Percentiles rank a stretch among this genome's conserved stretches.
Evolutionary conservation across 306 rosid genomes (phyloP).

Genomic region (Acacia acuminata): DNA sequence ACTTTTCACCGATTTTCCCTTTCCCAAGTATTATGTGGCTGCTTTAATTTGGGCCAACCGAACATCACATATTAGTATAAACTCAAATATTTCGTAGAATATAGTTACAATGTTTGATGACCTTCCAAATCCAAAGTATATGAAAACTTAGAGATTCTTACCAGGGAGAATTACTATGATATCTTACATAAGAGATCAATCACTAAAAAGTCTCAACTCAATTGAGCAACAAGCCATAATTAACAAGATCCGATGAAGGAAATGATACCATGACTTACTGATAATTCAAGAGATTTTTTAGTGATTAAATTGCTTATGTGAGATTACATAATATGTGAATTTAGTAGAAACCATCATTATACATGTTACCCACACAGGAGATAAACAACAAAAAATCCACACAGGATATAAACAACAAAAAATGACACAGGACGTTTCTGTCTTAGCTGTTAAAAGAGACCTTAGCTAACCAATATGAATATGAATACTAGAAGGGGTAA

Average conservation of each 20-base stretch:
- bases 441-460: background rate
- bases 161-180: too few species aligned
- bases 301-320: too few species aligned
- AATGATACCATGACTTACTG: too few species aligned
- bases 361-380: background rate
- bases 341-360: background rate
- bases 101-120: background rate
- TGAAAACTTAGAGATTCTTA: background rate
- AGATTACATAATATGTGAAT: background rate
- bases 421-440: background rate
- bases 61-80: background rate
- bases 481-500: background rate
- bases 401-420: slow-evolving; percentile 1
- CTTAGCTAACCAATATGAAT: background rate
- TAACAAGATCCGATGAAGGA: too few species aligned
- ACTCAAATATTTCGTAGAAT: background rate
- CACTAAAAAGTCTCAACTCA: too few species aligned
- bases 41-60: background rate
- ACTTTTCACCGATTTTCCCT: too few species aligned
- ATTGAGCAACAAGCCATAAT: too few species aligned
- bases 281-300: too few species aligned
- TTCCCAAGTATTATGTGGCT: background rate
- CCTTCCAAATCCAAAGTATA: background rate
- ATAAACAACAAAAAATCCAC: background rate
- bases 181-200: too few species aligned